These are phyloP conservation scores for Leccinum pachyderme DNA, from an alignment of 1,284 basidiomycete genomes.

Conservation along the genomic window DNA sequence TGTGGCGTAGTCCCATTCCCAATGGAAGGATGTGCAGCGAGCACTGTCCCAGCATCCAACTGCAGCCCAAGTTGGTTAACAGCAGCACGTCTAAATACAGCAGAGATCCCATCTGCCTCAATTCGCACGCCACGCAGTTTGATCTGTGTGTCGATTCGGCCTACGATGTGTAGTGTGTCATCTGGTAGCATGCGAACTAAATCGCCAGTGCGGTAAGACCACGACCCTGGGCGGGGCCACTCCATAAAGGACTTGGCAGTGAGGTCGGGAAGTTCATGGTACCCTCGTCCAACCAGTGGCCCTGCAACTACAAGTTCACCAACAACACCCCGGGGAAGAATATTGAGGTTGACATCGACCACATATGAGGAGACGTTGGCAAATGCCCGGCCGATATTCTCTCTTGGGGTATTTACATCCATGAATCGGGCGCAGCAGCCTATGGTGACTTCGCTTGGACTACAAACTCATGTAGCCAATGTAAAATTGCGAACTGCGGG, in stretches of 20 bases:
- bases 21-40: slow-evolving; percentile 47
- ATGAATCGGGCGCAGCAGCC: slow-evolving; percentile 50
- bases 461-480: slow-evolving; percentile 10
- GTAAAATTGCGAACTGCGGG: not conserved
- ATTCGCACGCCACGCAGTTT: slow-evolving; percentile 56
- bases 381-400: slow-evolving; percentile 45
- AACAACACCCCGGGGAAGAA: slow-evolving; percentile 45
- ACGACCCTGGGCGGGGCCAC: slow-evolving; percentile 41
- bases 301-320: slow-evolving; percentile 54
- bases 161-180: slow-evolving; percentile 50
- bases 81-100: slow-evolving; percentile 42
- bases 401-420: slow-evolving; percentile 40
- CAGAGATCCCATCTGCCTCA: slow-evolving; percentile 52
- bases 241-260: slow-evolving; percentile 49
- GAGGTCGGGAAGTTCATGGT: slow-evolving; percentile 45
- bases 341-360: slow-evolving; percentile 39
- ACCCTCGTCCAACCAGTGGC: slow-evolving; percentile 51
- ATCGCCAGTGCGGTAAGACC: slow-evolving; percentile 54
- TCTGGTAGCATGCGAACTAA: slow-evolving; percentile 55
- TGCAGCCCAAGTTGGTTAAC: slow-evolving; percentile 24
- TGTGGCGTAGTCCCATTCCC: slow-evolving; percentile 38
- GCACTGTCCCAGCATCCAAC: slow-evolving; percentile 44
- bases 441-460: slow-evolving; percentile 48
- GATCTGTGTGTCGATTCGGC: slow-evolving; percentile 56
- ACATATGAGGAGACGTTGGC: slow-evolving; percentile 39